Conservation (phyloP, 371 early-diverging fungal species). For the Mortierella sp. region DNA sequence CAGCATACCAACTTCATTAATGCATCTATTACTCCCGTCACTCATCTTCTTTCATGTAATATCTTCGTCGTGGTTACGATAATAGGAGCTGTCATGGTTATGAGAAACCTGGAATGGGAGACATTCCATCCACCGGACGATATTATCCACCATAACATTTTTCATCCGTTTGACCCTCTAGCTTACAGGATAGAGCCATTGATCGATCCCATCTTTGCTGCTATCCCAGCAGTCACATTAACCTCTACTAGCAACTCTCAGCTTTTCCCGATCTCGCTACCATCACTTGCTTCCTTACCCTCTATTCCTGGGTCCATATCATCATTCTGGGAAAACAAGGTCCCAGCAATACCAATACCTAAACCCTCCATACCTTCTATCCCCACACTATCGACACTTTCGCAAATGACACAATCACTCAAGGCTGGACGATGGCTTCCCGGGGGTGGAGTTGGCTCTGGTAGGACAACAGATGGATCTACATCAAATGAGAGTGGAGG, state of each 20-base stretch:
- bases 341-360: conserved; percentile 37
- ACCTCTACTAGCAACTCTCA: conserved; percentile 21
- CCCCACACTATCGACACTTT: conserved; percentile 28
- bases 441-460: neutral
- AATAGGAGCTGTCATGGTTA: conserved; percentile 67
- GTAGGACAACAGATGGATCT: neutral
- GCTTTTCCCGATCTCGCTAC: conserved; percentile 33
- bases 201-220: conserved; percentile 63
- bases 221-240: conserved; percentile 66
- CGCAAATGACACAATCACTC: conserved; percentile 45
- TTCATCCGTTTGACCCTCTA: conserved; percentile 77
- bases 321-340: conserved; percentile 47
- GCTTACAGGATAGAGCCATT: conserved; percentile 79
- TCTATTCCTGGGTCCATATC: conserved; percentile 40
- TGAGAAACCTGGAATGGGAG: conserved; percentile 68
- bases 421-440: conserved; percentile 45
- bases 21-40: too few relatives aligned
- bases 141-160: conserved; percentile 71
- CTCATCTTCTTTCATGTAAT: too few relatives aligned
- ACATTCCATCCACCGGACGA: conserved; percentile 66
- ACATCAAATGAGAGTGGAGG: neutral
- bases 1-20: neutral
- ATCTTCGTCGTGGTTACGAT: neutral
- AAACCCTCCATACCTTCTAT: conserved; percentile 48
- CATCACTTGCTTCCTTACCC: conserved; percentile 16